A percentile compares a stretch with the other conserved stretches of the same genome.
Conservation (phyloP, 805 yeast genomes). For the Wickerhamomyces chambardii region DNA sequence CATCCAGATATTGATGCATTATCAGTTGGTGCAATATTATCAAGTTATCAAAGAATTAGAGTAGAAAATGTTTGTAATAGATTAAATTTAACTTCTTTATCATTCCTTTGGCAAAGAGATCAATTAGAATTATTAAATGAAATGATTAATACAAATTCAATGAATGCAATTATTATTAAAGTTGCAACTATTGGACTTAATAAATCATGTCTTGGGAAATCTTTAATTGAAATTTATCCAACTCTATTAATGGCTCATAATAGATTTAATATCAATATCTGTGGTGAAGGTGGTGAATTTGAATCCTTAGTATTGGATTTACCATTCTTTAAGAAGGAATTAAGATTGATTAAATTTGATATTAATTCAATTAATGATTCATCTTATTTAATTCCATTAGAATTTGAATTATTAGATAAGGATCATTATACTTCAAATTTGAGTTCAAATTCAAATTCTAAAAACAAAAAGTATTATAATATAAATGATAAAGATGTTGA, state of each 20-base stretch:
- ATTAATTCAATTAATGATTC: too few relatives aligned
- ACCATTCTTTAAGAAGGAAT: slow-evolving; percentile 60
- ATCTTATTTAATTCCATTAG: too few relatives aligned
- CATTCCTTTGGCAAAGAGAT: slow-evolving; percentile 86
- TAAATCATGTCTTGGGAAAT: slow-evolving; percentile 56
- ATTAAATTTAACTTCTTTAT: slow-evolving; percentile 55
- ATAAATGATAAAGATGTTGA: slow-evolving; percentile 6
- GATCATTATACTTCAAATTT: too few relatives aligned
- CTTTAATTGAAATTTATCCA: slow-evolving; percentile 54
- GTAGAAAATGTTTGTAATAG: slow-evolving; percentile 87
- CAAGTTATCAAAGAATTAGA: slow-evolving; percentile 90
- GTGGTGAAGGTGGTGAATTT: slow-evolving; percentile 99
- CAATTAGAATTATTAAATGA: slow-evolving; percentile 76
- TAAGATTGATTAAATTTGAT: slow-evolving; percentile 14
- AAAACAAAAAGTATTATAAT: slow-evolving; percentile 14
- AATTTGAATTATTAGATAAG: too few relatives aligned
- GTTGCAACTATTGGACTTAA: slow-evolving; percentile 89
- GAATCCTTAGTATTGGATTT: slow-evolving; percentile 90
- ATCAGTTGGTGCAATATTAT: slow-evolving; percentile 91
- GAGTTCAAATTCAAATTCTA: too few relatives aligned
- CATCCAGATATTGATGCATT: slow-evolving; percentile 80
- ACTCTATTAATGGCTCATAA: slow-evolving; percentile 46
- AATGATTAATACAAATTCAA: slow-evolving; percentile 46
- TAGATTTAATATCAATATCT: slow-evolving; percentile 77
- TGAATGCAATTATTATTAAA: slow-evolving; percentile 82